These are phyloP conservation scores for Rhizopogon vesiculosus DNA, from an alignment of 768 basidiomycete genomes.

Conservation along the genomic window DNA sequence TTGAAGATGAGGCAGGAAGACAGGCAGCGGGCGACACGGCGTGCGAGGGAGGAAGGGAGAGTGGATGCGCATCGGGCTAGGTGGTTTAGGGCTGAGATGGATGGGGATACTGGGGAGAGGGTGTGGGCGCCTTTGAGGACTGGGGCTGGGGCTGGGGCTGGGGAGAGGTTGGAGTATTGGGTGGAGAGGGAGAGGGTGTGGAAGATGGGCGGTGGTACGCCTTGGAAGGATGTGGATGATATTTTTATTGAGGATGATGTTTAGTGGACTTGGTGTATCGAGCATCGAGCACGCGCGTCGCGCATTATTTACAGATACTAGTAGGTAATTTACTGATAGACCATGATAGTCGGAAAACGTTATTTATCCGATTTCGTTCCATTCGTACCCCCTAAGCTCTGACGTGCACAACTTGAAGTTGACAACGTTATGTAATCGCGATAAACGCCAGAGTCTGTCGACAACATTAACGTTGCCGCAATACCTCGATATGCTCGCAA, in stretches of 20 bases:
- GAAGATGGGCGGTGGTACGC: conserved; percentile 27
- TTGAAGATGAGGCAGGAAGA: conserved; percentile 83
- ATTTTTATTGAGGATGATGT: conserved; percentile 71
- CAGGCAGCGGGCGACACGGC: conserved; percentile 65
- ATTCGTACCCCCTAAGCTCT: no score
- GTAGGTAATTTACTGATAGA: no score
- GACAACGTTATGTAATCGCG: no score
- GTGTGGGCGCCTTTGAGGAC: conserved; percentile 73
- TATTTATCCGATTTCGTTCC: no score
- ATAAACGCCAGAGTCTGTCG: no score
- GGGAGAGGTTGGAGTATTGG: conserved; percentile 76
- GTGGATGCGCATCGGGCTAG: conserved; percentile 71
- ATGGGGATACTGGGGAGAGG: conserved; percentile 85
- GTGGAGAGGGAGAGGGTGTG: conserved; percentile 65
- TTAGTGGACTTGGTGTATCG: neutral
- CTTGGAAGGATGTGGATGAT: conserved; percentile 68
- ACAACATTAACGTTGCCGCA: no score
- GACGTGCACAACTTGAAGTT: no score
- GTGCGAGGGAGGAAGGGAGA: conserved; percentile 69
- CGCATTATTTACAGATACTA: no score
- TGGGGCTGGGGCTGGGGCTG: conserved; percentile 36
- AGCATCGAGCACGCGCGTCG: no score
- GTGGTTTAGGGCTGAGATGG: conserved; percentile 83
- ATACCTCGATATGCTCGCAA: no score
- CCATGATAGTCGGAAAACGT: no score